These are phyloP conservation scores for Tremella fuciformis DNA, from an alignment of 768 basidiomycete species.

Conservation along the genomic window DNA sequence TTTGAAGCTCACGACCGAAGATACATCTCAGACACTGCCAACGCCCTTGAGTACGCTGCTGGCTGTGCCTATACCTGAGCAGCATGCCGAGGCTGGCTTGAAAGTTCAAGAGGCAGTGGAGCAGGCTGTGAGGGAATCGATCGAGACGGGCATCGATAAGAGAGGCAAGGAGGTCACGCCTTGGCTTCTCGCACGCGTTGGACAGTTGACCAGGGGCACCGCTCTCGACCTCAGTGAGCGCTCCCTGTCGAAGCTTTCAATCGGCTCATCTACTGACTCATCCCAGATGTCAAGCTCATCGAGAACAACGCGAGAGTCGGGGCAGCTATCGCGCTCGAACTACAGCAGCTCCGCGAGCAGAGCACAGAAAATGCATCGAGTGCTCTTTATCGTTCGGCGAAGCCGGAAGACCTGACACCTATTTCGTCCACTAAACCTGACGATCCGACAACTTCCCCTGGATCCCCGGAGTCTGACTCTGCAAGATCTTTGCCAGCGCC, in stretches of 20 bases:
- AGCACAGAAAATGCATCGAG: slow-evolving; percentile 36
- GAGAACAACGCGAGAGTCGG: slow-evolving; percentile 84
- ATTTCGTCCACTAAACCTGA: not conserved
- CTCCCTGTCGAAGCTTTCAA: not conserved
- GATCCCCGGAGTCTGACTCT: too few species aligned
- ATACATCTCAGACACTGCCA: slow-evolving; percentile 66
- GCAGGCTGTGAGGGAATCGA: slow-evolving; percentile 77
- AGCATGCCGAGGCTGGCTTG: slow-evolving; percentile 66
- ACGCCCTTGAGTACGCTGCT: slow-evolving; percentile 76
- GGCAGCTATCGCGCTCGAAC: slow-evolving; percentile 55
- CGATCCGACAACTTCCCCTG: not conserved
- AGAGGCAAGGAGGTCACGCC: slow-evolving; percentile 90
- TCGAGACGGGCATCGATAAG: slow-evolving; percentile 71
- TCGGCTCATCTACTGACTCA: not conserved
- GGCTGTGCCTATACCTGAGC: slow-evolving; percentile 82
- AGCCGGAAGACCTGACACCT: not conserved
- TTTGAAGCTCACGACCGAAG: slow-evolving; percentile 53
- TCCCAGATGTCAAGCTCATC: slow-evolving; percentile 75
- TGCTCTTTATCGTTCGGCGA: slow-evolving; percentile 9
- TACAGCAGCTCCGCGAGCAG: slow-evolving; percentile 58
- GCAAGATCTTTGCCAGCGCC: slow-evolving; percentile 27
- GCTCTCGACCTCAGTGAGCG: slow-evolving; percentile 70
- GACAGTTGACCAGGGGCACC: slow-evolving; percentile 71
- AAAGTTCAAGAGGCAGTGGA: slow-evolving; percentile 74
- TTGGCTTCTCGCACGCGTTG: slow-evolving; percentile 81